Percentiles rank a stretch among this genome's conserved stretches.
Conservation (phyloP, 148 eudicot species). For the Silene latifolia region DNA sequence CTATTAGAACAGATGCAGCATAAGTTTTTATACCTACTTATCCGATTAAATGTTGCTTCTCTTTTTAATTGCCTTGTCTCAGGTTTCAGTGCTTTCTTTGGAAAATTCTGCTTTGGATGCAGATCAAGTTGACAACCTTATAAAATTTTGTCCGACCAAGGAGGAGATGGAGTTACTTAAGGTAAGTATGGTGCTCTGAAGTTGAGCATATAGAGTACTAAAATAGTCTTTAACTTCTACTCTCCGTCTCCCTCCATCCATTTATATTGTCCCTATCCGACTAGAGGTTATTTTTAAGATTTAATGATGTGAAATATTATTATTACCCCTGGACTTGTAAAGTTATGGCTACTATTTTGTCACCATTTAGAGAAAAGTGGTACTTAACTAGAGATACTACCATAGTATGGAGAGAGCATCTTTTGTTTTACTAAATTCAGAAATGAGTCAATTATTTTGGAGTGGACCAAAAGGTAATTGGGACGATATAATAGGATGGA, state of each 20-base stretch:
- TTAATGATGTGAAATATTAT: too few species aligned
- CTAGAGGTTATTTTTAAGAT: too few species aligned
- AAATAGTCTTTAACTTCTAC: not conserved
- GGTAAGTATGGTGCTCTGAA: constrained; percentile 32
- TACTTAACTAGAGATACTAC: too few species aligned
- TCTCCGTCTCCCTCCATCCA: not conserved
- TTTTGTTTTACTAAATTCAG: too few species aligned
- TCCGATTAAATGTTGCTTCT: not conserved
- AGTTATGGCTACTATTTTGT: not conserved
- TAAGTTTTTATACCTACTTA: not conserved
- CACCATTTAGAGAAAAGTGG: too few species aligned
- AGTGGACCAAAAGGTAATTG: too few species aligned
- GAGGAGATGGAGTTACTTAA: constrained; percentile 92
- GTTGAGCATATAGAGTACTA: not conserved
- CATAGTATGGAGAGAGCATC: too few species aligned
- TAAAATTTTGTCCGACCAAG: constrained; percentile 94
- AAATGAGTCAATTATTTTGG: too few species aligned
- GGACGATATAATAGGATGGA: too few species aligned
- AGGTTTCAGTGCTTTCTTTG: constrained; percentile 76
- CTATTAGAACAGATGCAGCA: not conserved
- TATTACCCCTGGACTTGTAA: not conserved
- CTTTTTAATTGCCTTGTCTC: constrained; percentile 13
- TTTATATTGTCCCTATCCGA: too few species aligned
- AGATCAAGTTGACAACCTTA: constrained; percentile 92
- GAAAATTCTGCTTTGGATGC: constrained; percentile 74